A percentile compares a stretch with the other conserved stretches of the same genome.
Conservation (phyloP, 2,329 filamentous ascomycete genomes). For the Ophiosphaerella narmari region DNA sequence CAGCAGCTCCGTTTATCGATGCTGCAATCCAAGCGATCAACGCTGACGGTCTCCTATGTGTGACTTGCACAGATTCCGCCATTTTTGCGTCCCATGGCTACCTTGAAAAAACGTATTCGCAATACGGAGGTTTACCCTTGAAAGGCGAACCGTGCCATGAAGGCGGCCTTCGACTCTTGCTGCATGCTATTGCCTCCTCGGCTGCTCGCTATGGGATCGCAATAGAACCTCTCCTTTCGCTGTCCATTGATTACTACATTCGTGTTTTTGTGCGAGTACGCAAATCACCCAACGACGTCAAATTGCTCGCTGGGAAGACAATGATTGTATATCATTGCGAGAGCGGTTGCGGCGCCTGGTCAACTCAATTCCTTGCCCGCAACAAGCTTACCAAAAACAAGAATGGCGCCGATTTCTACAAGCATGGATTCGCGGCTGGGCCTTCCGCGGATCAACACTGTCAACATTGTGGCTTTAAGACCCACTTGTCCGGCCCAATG, state of each 20-base stretch:
- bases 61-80: constrained; percentile 95
- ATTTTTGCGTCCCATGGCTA: constrained; percentile 96
- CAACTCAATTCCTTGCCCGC: constrained; percentile 76
- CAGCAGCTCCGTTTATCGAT: constrained; percentile 89
- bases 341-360: constrained; percentile 87
- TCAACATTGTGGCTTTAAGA: constrained; percentile 82
- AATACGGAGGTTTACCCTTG: constrained; percentile 89
- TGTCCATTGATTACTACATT: constrained; percentile 95
- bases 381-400: constrained; percentile 71
- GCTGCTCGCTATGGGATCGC: constrained; percentile 84
- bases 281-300: constrained; percentile 82
- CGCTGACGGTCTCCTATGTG: constrained; percentile 87
- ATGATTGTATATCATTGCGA: constrained; percentile 95
- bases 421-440: constrained; percentile 74
- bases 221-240: constrained; percentile 86
- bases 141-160: constrained; percentile 89
- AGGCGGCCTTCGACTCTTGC: constrained; percentile 81
- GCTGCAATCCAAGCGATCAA: constrained; percentile 84
- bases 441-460: constrained; percentile 71
- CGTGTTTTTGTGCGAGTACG: constrained; percentile 84
- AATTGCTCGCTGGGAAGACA: constrained; percentile 85
- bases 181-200: constrained; percentile 78
- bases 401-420: constrained; percentile 71
- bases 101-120: constrained; percentile 86
- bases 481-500: constrained; percentile 91